phyloP scores from a whole-genome alignment of 2,329 filamentous ascomycete species.

The Ceratocystis lukuohia region DNA sequence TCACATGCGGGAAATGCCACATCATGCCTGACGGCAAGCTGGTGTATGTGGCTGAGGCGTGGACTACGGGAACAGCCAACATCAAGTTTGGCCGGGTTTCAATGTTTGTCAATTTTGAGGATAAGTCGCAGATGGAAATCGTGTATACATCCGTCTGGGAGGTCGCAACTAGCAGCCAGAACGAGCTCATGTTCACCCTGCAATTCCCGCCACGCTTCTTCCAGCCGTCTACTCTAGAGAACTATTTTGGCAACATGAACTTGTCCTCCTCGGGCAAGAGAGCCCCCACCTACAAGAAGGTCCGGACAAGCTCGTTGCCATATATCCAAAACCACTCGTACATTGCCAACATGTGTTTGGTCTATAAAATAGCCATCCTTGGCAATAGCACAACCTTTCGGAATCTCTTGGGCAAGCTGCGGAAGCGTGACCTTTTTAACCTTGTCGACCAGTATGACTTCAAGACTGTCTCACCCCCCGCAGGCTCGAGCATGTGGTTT shows the following conservation, averaged over 20 bases:
- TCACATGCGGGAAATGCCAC: conserved; percentile 38
- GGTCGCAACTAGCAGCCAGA: conserved; percentile 28
- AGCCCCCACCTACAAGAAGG: conserved; percentile 2
- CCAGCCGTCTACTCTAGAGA: conserved; percentile 18
- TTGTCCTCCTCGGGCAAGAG: not conserved
- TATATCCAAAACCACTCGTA: conserved; percentile 8
- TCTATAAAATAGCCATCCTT: conserved; percentile 9
- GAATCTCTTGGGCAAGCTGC: not conserved
- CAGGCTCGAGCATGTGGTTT: conserved; percentile 2
- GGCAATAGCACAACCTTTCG: not conserved
- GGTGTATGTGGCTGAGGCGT: conserved; percentile 33
- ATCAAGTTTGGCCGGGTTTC: conserved; percentile 33
- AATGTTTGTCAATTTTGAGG: conserved; percentile 30
- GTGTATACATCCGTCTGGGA: conserved; percentile 37
- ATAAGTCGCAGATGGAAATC: conserved; percentile 32
- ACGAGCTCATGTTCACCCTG: conserved; percentile 38
- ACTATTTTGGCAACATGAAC: not conserved
- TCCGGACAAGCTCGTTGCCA: not conserved
- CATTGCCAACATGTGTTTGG: conserved; percentile 12
- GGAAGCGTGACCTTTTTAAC: conserved; percentile 7
- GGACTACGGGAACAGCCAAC: conserved; percentile 26
- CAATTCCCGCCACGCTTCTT: conserved; percentile 40
- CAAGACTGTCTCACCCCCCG: not conserved
- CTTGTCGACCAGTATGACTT: conserved; percentile 9
- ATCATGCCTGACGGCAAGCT: conserved; percentile 29